Evolutionary conservation across 768 basidiomycete species (phyloP), one percentile per base, ranked within the genome.

Genomic region (Melanogaster broomeanus): DNA sequence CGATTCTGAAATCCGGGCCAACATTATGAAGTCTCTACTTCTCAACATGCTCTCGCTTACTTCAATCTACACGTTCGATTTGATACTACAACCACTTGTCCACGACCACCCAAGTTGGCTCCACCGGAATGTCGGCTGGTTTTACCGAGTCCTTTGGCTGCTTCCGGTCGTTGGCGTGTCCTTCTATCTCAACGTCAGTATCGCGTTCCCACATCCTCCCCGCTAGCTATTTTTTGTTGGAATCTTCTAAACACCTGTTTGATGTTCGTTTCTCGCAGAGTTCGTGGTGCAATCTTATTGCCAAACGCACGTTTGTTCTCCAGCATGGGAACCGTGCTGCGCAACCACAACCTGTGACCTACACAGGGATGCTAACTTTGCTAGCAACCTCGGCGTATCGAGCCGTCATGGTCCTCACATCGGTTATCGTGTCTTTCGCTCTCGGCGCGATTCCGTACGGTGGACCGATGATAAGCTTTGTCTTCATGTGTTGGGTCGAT

Each of bases 401-500:
- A 16, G 78, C 78, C 2, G 83, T 93, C 50, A 90, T 95, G 87
- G 80, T 93, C 18, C 70, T 83, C 63, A 91, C 90, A 5, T 90
- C 89, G 13, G 73, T 92, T 19, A 63, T 81, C 8, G 72, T 92
- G 18, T 87, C 87, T 4, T 84, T 87, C 52, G 75, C 77, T 15
- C 72, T 95, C 28, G 72, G 76, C 6, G 74, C 77, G 45, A 73
- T 91, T 18, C 93, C 93, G 3, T 73, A 78, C 49, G 68, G 85
- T 12, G 93, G 93, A 9, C 74, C 79, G 1, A 52, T 74, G 2
- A 68, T 78, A 6, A 80, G 82, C 24, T 89, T 92, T 63, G 65
- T 81, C 6, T 94, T 92, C 63, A 70, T 92, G 51, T 93, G 89
- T 61, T 91, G 92, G 87, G 77, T 93, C 40, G 86, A 94, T 65